Base-by-base conservation (phyloP, 805 yeast species). In the Yarrowia sp. region DNA sequence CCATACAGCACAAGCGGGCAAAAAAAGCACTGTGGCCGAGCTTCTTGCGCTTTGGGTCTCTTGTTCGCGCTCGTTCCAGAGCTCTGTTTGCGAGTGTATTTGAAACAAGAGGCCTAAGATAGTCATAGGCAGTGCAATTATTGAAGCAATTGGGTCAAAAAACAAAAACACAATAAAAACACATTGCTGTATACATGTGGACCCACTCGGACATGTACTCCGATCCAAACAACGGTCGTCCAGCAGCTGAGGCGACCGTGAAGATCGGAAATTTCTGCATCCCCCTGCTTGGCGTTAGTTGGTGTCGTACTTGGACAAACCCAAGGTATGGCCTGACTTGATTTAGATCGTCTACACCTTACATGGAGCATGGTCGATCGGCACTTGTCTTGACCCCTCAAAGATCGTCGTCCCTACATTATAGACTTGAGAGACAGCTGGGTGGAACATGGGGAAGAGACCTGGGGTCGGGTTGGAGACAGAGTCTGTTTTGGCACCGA, bases 361-460 rank as follows among this genome's bases (percentile, higher is more conserved):
- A 53, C 59, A 40, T 38, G 58, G 42, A 52, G 14, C 52, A 22
- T 14, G 16, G 50, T 2, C 53, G 59, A 53, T 53, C 59, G 12
- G 5, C 36, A 15, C 59, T 53, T 53, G 59, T 53, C 59, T 40
- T 40, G 59, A 53, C 59, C 59, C 59, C 59, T 53, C 59, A 53
- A 53, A 53, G 59, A 53, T 53, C 59, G 59, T 12, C 59, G 45
- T 40, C 59, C 45, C 59, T 40, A 38, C 59, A 38, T 52, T n/a
- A 26, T 50, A n/a, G 38, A 50, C 55, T 50, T 50, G 41, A 11
- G 19, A 49, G 55, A 49, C 38, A 38, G 40, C 40, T 10, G 32
- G 7, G 55, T 8, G 53, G 40, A 49, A 35, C 40, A 49, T 49
- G 55, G 40, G 40, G 55, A 49, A 35, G 14, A 45, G n/a, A 15